Evolutionary conservation across 768 basidiomycete genomes (phyloP).

Genomic region (Sarcomyxa edulis): DNA sequence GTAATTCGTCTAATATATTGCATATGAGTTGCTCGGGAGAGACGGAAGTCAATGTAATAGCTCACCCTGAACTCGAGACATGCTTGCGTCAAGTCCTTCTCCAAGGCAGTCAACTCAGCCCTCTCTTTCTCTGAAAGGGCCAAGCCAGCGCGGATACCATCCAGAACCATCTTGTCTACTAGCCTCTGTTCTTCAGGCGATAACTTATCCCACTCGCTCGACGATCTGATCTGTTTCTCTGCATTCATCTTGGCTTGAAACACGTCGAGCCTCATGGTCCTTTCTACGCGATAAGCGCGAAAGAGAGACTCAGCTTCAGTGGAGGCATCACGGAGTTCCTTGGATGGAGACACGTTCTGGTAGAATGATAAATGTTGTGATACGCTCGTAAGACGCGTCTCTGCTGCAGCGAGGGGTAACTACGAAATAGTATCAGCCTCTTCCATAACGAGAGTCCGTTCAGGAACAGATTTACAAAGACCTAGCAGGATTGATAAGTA

Average conservation of each 20-base stretch:
- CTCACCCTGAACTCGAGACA: slow-evolving; percentile 78
- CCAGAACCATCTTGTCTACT: slow-evolving; percentile 77
- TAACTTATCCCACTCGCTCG: slow-evolving; percentile 57
- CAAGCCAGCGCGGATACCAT: slow-evolving; percentile 76
- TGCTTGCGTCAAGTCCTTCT: slow-evolving; percentile 73
- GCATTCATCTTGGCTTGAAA: slow-evolving; percentile 70
- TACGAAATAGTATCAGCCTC: too few species aligned
- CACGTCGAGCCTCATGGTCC: slow-evolving; percentile 77
- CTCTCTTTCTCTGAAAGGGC: slow-evolving; percentile 63
- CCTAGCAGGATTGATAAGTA: slow-evolving; percentile 32
- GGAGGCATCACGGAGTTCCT: slow-evolving; percentile 75
- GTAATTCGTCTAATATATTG: slow-evolving; percentile 73
- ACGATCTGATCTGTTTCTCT: slow-evolving; percentile 58
- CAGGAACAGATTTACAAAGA: slow-evolving; percentile 53
- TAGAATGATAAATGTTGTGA: slow-evolving; percentile 70
- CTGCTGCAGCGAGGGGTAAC: slow-evolving; percentile 56
- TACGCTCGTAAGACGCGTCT: slow-evolving; percentile 44
- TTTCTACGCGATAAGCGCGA: slow-evolving; percentile 69
- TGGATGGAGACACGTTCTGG: slow-evolving; percentile 72
- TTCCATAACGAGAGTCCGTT: slow-evolving; percentile 3
- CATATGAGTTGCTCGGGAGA: slow-evolving; percentile 3
- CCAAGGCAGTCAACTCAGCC: slow-evolving; percentile 48
- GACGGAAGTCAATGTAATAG: slow-evolving; percentile 9
- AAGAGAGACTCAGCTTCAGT: slow-evolving; percentile 67
- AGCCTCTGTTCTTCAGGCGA: slow-evolving; percentile 66